Base-by-base conservation (phyloP, 371 early-diverging fungal species). In the Cokeromyces recurvatus region DNA sequence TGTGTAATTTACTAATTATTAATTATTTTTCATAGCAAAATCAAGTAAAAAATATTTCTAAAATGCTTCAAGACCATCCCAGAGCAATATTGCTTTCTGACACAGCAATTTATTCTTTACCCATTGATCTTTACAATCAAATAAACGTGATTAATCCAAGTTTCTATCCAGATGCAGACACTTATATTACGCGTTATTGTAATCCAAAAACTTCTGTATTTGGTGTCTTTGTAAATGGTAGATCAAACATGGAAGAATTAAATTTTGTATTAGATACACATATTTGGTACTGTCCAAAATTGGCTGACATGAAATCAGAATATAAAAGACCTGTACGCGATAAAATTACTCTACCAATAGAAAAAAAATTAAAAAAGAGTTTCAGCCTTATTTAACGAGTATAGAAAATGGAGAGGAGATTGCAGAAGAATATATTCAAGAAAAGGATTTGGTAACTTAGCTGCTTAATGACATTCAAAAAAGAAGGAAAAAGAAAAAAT, bases 181-280 rank as follows among this genome's bases (percentile, higher is more conserved):
- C 62, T 21, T 89, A 68, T 63, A 74, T 77, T 8, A 52, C 58
- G 19, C 62, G 86, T 7, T 89, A 86, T 57, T 88, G 89, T 38
- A 48, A 66, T 37, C 73, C 61, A 15, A 64, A 41, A 48, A 34
- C 43, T 8, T 32, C 45, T 2, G 43, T 51, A 9, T 63, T 60
- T 55, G 71, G 66, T 1, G 53, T 45, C 59, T 42, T 54, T 19
- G 58, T 58, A 41, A 40, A 45, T 29, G 56, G 56, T 19, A 40
- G 37, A 42, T 42, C 42, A 2, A 56, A 56, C 19, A 25, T 71
- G 4, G 50, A 48, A 24, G 90, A 89, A 52, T 64, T 89, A 14
- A 27, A 75, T 32, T 67, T 59, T 46, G 31, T 81, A 7, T 32
- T 89, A 27, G 62, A 72, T 8, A 54, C 48, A n/a, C 57, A 74